Base-by-base conservation (phyloP, 2,329 filamentous ascomycete genomes). In the Hymenoscyphus infarciens region DNA sequence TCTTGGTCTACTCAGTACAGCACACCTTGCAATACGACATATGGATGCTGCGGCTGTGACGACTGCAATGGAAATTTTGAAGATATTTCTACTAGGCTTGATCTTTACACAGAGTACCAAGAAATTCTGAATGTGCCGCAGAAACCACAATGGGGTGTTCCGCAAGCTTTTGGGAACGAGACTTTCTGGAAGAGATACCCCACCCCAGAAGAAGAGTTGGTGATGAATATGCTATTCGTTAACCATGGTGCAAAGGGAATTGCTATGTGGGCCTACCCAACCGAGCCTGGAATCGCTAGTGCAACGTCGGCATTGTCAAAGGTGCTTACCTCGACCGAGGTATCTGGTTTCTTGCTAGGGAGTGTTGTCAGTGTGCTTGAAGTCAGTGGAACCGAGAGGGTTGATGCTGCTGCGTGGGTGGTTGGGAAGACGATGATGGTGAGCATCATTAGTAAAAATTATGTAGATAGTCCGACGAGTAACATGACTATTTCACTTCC, bases 41-140 rank as follows among this genome's bases (percentile, higher is more conserved):
- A 83, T 66, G 81, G 81, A 57, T 78, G 78, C 69, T 82, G 81
- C 65, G 81, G 81, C 8, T 83, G 81, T 66, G 81, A 83, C 61
- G 77, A 82, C 68, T 71, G 71, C 49, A 64, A 75, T 1, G 79
- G 77, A 11, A 66, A 71, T 1, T 74, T 83, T 22, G 70, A 74
- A 16, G 81, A 83, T 66, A 76, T 83, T 19, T 73, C 77, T 0
- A 71, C 70, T 7, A 77, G 80, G 1, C 69, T 82, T 1, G 78
- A 82, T 57, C 68, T 71, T 1, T 77, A 78, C 38, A 69, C 73
- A 19, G 66, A 69, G 5, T 82, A 79, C 61, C 77, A 73, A 62
- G 66, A 65, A 0, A 78, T 78, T 72, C 66, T 81, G 3, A 71
- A 73, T 22, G 66, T 68, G 2, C 67, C 67, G 39, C 67, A 68